phyloP scores from a whole-genome alignment of 331 rosid species.

The Prunus yedoensis region DNA sequence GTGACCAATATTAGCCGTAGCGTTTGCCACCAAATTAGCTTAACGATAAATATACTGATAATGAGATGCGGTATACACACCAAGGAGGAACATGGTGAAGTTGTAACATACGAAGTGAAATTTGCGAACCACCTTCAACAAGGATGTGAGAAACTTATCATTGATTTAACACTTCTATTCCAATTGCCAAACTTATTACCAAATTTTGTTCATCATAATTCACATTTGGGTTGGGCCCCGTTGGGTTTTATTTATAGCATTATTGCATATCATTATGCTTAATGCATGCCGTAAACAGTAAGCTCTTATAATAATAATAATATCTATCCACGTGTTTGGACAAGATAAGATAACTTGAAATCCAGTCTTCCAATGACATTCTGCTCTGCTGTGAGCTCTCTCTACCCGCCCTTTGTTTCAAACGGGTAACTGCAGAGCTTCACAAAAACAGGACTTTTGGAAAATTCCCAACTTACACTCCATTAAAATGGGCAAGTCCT shows the following conservation, averaged over 20 bases:
- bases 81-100: no score
- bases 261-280: background rate
- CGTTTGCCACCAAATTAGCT: no score
- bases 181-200: no score
- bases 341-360: conserved; percentile 7
- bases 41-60: no score
- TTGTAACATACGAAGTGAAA: no score
- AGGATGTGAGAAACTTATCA: no score
- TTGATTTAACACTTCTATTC: no score
- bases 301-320: background rate
- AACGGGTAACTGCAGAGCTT: background rate
- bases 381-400: background rate
- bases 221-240: no score
- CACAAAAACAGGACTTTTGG: background rate
- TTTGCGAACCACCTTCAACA: no score
- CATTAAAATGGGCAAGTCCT: conserved; percentile 33
- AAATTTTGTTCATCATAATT: no score
- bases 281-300: background rate
- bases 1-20: no score
- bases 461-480: background rate
- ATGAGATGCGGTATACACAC: no score
- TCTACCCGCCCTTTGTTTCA: background rate
- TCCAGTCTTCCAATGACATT: conserved; percentile 4
- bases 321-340: background rate
- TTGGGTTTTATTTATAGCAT: background rate